A percentile compares a stretch with the other conserved stretches of the same genome.
Conservation (phyloP, 352 stramenopile species). For the Phytophthora aleatoria region DNA sequence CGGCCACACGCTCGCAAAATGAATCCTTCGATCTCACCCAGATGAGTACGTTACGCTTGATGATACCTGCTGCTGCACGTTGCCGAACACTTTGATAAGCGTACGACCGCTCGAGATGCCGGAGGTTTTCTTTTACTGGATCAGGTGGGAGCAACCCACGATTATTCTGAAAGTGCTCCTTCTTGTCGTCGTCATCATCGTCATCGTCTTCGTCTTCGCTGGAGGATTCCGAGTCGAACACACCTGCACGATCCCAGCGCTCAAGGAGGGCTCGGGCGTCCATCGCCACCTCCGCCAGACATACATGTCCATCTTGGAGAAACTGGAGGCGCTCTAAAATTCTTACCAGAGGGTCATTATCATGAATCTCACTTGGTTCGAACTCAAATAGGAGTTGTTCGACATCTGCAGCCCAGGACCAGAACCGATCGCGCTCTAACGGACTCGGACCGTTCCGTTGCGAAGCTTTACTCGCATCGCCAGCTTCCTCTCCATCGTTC, state of each 20-base stretch:
- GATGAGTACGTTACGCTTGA: conserved; percentile 61
- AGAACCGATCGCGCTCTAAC: conserved; percentile 59
- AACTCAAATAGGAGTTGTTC: conserved; percentile 52
- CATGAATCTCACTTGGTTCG: conserved; percentile 47
- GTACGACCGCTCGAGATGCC: conserved; percentile 43
- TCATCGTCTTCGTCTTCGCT: conserved; percentile 35
- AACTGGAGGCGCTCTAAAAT: conserved; percentile 59
- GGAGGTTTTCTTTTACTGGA: conserved; percentile 13
- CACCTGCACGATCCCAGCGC: conserved; percentile 52
- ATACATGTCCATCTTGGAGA: conserved; percentile 61
- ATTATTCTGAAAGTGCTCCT: not conserved
- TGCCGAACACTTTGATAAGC: conserved; percentile 63
- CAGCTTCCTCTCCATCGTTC: conserved; percentile 13
- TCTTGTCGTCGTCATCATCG: conserved; percentile 34
- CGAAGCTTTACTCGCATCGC: conserved; percentile 5
- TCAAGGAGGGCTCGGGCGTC: conserved; percentile 56
- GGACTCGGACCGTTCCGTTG: conserved; percentile 35
- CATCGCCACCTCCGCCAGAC: conserved; percentile 55
- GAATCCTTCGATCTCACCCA: conserved; percentile 58
- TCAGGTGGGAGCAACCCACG: not conserved
- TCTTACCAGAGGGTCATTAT: conserved; percentile 50
- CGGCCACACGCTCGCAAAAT: conserved; percentile 59
- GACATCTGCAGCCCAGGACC: conserved; percentile 44
- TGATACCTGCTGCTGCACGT: conserved; percentile 56
- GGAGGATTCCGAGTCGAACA: conserved; percentile 62